Evolutionary conservation across 495 filamentous ascomycete genomes (phyloP), one percentile per base, ranked within the genome.

Genomic region (Aspergillus cavernicola): DNA sequence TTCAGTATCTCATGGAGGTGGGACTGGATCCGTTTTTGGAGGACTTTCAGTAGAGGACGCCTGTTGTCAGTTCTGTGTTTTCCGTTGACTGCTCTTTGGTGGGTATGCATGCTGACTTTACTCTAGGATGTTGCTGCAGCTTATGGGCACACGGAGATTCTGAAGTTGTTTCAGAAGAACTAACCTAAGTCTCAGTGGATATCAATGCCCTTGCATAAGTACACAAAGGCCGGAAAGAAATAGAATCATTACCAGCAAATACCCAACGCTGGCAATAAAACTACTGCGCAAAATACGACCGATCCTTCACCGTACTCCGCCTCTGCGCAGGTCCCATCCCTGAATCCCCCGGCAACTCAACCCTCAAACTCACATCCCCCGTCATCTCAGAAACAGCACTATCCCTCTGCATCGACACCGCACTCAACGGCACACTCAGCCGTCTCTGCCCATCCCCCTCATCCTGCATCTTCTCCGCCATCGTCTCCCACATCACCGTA

Each of bases 401-500:
- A n/a, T 24, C 20, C 20, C 23, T 26, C 39, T 24, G 10, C 22
- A 3, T 10, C 20, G 12, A 23, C 3, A 26, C 9, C 22, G 39
- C 23, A 26, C 20, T 26, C 18, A 12, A 4, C 18, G 22, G 9
- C 3, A 13, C 23, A n/a, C 1, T n/a, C 39, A 9, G 6, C 22
- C 3, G 18, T 9, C 20, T 7, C 20, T n/a, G 3, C 22, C 7
- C 6, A 1, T 28, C 10, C 4, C 9, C 24, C 49, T 52, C 49
- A 52, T 52, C 49, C 49, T 32, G 49, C 49, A 52, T 52, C 39
- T 52, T 52, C 38, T 52, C 49, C 6, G 49, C 29, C 8, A 52
- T 42, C 18, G 15, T 6, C 38, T 52, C 49, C 49, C 49, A 52
- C 18, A 28, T 38, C 19, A 52, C 39, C 18, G 16, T 42, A 31